Percentiles rank a stretch among this genome's conserved stretches.
phyloP scores from a whole-genome alignment of 2,329 filamentous ascomycete genomes.

The Apiospora marii region DNA sequence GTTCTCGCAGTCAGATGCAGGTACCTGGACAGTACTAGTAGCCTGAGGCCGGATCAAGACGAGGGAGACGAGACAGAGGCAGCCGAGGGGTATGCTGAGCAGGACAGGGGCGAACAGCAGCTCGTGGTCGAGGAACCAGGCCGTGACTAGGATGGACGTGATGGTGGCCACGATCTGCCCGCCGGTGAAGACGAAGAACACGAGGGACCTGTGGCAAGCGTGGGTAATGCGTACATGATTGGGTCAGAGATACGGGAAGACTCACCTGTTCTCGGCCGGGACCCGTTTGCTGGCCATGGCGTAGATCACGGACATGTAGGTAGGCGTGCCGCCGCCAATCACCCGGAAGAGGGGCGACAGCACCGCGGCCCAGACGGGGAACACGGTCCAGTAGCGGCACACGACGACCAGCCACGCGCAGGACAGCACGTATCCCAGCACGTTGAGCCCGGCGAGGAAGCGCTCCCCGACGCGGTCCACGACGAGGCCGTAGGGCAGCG shows the following conservation, averaged over 20 bases:
- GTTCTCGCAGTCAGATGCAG: background rate
- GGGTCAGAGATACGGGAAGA: too few species aligned
- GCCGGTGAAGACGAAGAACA: constrained; percentile 16
- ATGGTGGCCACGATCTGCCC: constrained; percentile 5
- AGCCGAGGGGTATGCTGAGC: background rate
- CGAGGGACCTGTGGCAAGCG: background rate
- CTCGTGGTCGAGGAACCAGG: constrained; percentile 13
- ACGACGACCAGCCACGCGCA: background rate
- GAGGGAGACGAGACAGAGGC: background rate
- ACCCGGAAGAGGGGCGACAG: constrained; percentile 3
- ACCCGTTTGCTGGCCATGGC: background rate
- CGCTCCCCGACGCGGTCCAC: background rate
- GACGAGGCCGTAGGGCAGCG: constrained; percentile 7
- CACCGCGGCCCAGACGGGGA: constrained; percentile 12
- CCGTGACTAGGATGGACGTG: background rate
- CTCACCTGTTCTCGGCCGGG: background rate
- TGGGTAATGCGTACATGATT: background rate
- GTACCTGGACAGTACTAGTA: too few species aligned
- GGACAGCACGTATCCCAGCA: background rate
- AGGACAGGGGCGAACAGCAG: constrained; percentile 2
- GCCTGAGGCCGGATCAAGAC: background rate
- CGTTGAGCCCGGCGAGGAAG: background rate
- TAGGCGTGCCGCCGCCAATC: background rate
- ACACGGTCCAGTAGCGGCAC: background rate
- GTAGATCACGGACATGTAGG: background rate